Percentiles rank a stretch among this genome's conserved stretches.
These are phyloP conservation scores for Fusarium anguioides DNA, from an alignment of 2,329 filamentous ascomycete species.

Conservation along the genomic window DNA sequence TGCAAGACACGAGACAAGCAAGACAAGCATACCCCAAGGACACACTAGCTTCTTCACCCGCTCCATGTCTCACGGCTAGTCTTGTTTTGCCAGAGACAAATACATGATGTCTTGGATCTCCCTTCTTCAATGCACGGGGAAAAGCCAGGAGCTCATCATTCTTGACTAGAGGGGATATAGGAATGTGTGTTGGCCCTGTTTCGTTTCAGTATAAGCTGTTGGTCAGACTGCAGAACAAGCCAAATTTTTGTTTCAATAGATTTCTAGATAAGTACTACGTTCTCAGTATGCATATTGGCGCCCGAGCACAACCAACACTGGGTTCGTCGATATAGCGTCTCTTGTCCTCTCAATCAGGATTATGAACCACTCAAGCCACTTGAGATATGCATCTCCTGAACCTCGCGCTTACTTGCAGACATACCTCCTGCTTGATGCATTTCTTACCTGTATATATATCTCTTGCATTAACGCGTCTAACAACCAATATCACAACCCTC, in stretches of 20 bases:
- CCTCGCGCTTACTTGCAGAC: conserved; percentile 15
- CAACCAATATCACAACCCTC: conserved; percentile 4
- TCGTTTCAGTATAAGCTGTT: conserved; percentile 6
- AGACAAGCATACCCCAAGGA: conserved; percentile 14
- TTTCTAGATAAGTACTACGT: neutral
- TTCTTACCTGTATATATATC: neutral
- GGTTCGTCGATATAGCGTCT: neutral
- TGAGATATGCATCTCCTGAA: conserved; percentile 21
- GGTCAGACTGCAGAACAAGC: neutral
- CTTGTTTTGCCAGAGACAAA: conserved; percentile 2
- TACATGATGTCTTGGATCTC: conserved; percentile 22
- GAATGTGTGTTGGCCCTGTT: conserved; percentile 16
- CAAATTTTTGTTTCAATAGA: neutral
- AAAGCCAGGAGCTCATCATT: neutral
- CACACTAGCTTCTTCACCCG: conserved; percentile 22
- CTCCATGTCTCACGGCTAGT: conserved; percentile 25
- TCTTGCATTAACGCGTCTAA: conserved; percentile 37
- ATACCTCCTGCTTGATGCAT: conserved; percentile 3
- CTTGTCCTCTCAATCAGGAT: neutral
- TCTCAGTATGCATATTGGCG: conserved; percentile 12
- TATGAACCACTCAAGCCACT: neutral
- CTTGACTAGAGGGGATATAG: neutral
- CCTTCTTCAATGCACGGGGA: conserved; percentile 22
- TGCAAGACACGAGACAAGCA: conserved; percentile 23
- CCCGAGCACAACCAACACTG: neutral